These are phyloP conservation scores for Neoboletus magnificus DNA, from an alignment of 768 basidiomycete genomes.

Conservation along the genomic window DNA sequence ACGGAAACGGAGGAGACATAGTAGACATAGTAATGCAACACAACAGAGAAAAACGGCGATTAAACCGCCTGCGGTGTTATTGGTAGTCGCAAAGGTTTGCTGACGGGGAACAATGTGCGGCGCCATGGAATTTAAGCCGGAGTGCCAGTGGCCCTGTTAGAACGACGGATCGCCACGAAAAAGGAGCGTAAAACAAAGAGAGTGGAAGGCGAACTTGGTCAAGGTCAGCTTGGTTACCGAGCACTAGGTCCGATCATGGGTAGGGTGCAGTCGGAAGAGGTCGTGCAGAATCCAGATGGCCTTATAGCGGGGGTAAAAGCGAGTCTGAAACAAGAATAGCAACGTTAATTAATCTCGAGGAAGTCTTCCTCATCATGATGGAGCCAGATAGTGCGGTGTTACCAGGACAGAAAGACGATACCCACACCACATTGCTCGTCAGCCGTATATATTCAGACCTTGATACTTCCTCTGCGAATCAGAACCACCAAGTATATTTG, in stretches of 20 bases:
- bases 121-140: constrained; percentile 17
- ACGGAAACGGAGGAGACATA: constrained; percentile 36
- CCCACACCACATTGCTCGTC: background rate
- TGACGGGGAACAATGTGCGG: constrained; percentile 12
- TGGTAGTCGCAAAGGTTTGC: background rate
- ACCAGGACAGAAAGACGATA: constrained; percentile 1
- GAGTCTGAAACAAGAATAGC: background rate
- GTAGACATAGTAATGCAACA: constrained; percentile 33
- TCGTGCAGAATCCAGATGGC: background rate
- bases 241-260: constrained; percentile 2
- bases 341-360: constrained; percentile 1
- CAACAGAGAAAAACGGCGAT: constrained; percentile 7
- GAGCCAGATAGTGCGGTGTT: constrained; percentile 10
- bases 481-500: background rate
- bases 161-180: background rate
- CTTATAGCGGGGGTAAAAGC: constrained; percentile 7
- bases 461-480: background rate
- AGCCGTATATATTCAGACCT: background rate
- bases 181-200: constrained; percentile 12
- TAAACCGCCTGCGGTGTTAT: constrained; percentile 50
- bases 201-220: constrained; percentile 1
- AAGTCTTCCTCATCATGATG: background rate
- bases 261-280: background rate
- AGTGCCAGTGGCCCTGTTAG: background rate
- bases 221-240: background rate